Evolutionary conservation across 495 filamentous ascomycete species (phyloP).

Genomic region (Chaetomidium leptoderma): DNA sequence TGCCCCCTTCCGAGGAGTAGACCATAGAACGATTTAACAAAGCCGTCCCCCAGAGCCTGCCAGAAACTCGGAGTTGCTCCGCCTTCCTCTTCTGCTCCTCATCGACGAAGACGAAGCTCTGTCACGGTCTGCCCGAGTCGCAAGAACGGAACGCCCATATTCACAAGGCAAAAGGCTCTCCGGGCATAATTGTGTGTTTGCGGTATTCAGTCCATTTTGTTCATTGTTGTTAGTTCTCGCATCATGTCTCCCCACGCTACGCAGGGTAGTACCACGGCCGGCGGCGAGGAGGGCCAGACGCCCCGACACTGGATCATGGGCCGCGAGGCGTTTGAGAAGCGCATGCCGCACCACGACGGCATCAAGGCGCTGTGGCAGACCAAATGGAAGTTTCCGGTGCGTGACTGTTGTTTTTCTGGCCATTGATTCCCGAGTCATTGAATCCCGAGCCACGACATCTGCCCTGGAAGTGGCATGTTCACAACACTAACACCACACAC

Average conservation of each 20-base stretch:
- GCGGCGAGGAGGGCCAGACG: not conserved
- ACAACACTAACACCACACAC: not conserved
- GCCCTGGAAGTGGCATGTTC: too few species aligned
- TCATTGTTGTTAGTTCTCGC: not conserved
- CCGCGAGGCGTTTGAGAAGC: constrained; percentile 37
- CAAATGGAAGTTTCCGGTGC: constrained; percentile 69
- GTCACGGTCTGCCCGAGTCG: constrained; percentile 23
- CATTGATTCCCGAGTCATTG: too few species aligned
- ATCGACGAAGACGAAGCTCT: constrained; percentile 28
- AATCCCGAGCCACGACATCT: too few species aligned
- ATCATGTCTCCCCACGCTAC: constrained; percentile 28
- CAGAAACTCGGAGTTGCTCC: constrained; percentile 16
- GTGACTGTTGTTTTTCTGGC: too few species aligned
- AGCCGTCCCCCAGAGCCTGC: constrained; percentile 20
- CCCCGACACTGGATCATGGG: constrained; percentile 37
- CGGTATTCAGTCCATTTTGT: too few species aligned
- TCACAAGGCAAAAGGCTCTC: constrained; percentile 32
- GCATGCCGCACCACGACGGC: constrained; percentile 62
- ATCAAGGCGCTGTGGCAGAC: constrained; percentile 74
- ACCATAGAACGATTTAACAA: not conserved
- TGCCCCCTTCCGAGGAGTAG: constrained; percentile 1
- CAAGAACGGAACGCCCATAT: constrained; percentile 29
- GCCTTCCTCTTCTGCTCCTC: constrained; percentile 5
- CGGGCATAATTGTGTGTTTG: constrained; percentile 15
- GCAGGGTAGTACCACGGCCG: not conserved